A percentile compares a stretch with the other conserved stretches of the same genome.
phyloP scores from a whole-genome alignment of 805 yeast species.

The Komagataella pseudopastoris region DNA sequence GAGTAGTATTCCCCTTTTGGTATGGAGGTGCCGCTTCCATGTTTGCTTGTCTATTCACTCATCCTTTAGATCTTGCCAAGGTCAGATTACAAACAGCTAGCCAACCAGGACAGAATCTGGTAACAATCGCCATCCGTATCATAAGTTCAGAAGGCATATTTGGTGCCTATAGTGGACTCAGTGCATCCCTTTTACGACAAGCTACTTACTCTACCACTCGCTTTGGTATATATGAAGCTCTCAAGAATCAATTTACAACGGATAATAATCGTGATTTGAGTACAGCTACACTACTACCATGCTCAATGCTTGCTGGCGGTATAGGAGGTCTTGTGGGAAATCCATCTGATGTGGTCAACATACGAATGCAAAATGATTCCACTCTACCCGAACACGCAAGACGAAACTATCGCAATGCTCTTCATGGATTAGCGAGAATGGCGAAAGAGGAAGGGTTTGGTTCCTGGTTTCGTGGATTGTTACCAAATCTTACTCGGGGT shows the following conservation, averaged over 20 bases:
- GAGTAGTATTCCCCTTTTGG: background rate
- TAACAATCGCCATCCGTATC: conserved; percentile 47
- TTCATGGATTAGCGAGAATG: conserved; percentile 61
- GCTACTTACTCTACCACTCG: conserved; percentile 81
- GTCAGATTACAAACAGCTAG: conserved; percentile 76
- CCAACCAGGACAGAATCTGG: conserved; percentile 47
- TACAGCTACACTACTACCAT: conserved; percentile 48
- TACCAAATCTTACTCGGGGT: conserved; percentile 71
- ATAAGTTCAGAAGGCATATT: conserved; percentile 49
- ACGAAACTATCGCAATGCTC: conserved; percentile 64
- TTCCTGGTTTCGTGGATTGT: conserved; percentile 58
- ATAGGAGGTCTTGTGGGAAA: conserved; percentile 79
- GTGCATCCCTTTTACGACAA: conserved; percentile 74
- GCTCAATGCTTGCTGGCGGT: conserved; percentile 79
- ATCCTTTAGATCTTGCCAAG: conserved; percentile 79
- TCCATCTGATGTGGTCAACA: conserved; percentile 79
- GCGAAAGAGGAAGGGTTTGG: conserved; percentile 42
- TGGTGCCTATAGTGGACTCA: conserved; percentile 69
- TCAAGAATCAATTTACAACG: conserved; percentile 39
- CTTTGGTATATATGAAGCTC: conserved; percentile 72
- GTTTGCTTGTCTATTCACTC: conserved; percentile 56
- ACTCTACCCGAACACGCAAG: conserved; percentile 49
- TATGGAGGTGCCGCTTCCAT: conserved; percentile 46
- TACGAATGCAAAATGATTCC: conserved; percentile 84
- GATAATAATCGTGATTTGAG: conserved; percentile 31